phyloP scores from a whole-genome alignment of 2,329 filamentous ascomycete genomes.

The Pyrenophora graminea region DNA sequence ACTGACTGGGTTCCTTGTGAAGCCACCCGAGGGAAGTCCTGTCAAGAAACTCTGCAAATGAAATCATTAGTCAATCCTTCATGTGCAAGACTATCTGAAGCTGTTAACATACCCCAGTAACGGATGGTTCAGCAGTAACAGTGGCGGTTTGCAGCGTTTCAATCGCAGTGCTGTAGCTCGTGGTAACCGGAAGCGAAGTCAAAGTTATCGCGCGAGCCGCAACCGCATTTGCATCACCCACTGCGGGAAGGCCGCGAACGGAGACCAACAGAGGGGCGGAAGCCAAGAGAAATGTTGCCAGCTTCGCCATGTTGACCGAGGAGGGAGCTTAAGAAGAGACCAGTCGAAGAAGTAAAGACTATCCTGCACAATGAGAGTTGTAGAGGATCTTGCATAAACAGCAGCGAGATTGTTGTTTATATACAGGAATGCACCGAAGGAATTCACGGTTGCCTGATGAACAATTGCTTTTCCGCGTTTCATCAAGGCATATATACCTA shows the following conservation, averaged over 20 bases:
- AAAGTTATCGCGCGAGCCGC: slow-evolving; percentile 31
- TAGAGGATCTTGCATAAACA: slow-evolving; percentile 8
- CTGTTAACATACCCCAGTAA: slow-evolving; percentile 34
- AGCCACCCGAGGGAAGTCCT: slow-evolving; percentile 36
- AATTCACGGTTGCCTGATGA: slow-evolving; percentile 31
- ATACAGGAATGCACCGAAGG: slow-evolving; percentile 35
- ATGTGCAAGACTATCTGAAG: neutral
- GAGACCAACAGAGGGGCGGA: slow-evolving; percentile 26
- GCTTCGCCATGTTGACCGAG: slow-evolving; percentile 30
- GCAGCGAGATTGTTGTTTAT: slow-evolving; percentile 9
- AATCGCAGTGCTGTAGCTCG: slow-evolving; percentile 37
- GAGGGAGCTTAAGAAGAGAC: slow-evolving; percentile 6
- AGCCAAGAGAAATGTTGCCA: slow-evolving; percentile 31
- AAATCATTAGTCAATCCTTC: slow-evolving; percentile 6
- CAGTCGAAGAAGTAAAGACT: slow-evolving; percentile 21
- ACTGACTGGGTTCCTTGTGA: slow-evolving; percentile 33
- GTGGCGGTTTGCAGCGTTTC: slow-evolving; percentile 35
- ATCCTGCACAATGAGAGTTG: slow-evolving; percentile 19
- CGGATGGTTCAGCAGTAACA: slow-evolving; percentile 27
- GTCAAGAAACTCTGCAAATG: slow-evolving; percentile 35
- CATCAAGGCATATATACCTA: slow-evolving; percentile 33
- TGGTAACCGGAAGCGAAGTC: slow-evolving; percentile 31
- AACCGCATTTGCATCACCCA: slow-evolving; percentile 12
- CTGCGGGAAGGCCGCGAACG: slow-evolving; percentile 31
- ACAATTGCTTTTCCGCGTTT: slow-evolving; percentile 20